Evolutionary conservation across 139 green algal species (phyloP).

Genomic region (Chlorella sp.): DNA sequence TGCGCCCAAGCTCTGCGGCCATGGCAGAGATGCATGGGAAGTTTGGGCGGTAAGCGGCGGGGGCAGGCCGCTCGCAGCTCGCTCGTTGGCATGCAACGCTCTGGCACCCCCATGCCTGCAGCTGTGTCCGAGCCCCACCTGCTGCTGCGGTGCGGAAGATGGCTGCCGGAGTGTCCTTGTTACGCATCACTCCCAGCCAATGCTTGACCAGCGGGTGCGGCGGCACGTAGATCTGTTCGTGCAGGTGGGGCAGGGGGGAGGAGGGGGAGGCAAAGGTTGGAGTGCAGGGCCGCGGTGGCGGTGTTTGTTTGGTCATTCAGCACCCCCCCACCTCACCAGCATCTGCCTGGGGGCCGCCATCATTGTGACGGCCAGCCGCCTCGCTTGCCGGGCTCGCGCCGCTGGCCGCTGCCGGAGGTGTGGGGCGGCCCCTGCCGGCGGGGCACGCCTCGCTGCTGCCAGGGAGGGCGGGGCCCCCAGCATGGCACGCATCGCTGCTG

Average conservation of each 20-base stretch:
- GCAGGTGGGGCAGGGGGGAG: no score
- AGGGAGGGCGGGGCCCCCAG: not conserved
- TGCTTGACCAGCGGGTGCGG: constrained; percentile 97
- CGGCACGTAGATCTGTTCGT: constrained; percentile 88
- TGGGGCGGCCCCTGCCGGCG: no score
- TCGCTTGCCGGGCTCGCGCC: not conserved
- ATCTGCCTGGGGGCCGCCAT: not conserved
- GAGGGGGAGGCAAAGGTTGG: not conserved
- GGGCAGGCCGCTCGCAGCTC: no score
- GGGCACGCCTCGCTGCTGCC: not conserved
- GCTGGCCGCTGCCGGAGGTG: no score
- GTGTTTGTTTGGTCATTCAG: no score
- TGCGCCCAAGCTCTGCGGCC: constrained; percentile 86
- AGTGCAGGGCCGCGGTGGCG: not conserved
- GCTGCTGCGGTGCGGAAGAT: constrained; percentile 80
- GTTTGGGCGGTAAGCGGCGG: no score
- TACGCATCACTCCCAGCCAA: constrained; percentile 93
- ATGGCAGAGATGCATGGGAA: not conserved
- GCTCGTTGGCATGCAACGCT: no score
- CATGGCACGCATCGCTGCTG: not conserved
- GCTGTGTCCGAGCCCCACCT: not conserved
- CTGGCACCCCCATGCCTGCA: not conserved
- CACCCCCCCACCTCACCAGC: not conserved
- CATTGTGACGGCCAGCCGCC: not conserved
- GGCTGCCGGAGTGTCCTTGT: constrained; percentile 75